These are phyloP conservation scores for Colletotrichum sp. DNA, from an alignment of 2,329 filamentous ascomycete genomes.

Conservation along the genomic window DNA sequence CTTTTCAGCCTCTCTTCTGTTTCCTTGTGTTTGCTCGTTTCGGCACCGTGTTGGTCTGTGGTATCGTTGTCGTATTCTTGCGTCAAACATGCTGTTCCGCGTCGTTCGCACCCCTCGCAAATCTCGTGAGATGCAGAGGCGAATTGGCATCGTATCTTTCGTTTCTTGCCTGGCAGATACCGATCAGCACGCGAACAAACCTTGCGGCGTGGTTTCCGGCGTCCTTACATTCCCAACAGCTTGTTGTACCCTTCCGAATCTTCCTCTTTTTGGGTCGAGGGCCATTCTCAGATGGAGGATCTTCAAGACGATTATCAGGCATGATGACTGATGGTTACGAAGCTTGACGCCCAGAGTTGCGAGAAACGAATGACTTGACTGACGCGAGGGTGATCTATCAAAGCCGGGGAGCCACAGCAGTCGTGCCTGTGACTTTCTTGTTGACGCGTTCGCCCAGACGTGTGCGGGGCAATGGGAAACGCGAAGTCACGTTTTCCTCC, in stretches of 20 bases:
- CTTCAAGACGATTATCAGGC: not conserved
- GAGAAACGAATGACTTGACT: not conserved
- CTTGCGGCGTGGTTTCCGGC: no score
- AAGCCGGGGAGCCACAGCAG: not conserved
- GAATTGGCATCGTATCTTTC: conserved; percentile 57
- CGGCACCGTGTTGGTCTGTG: not conserved
- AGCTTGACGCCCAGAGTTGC: not conserved
- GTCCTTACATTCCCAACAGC: conserved; percentile 59
- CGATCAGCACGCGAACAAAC: not conserved
- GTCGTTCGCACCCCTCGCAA: conserved; percentile 51
- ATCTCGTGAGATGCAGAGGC: conserved; percentile 36
- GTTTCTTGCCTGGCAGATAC: conserved; percentile 38
- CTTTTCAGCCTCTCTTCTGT: not conserved
- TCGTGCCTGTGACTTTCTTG: not conserved
- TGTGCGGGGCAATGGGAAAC: not conserved
- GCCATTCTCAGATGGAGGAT: not conserved
- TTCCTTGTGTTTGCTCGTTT: not conserved
- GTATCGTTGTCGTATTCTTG: conserved; percentile 46
- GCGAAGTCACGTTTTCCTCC: not conserved
- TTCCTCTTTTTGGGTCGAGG: conserved; percentile 27
- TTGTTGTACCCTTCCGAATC: conserved; percentile 58
- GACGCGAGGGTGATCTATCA: not conserved
- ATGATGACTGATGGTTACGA: not conserved
- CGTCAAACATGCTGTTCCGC: conserved; percentile 47
- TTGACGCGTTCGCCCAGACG: not conserved